phyloP scores from a whole-genome alignment of 495 filamentous ascomycete species.

The Wilcoxina mikolae region DNA sequence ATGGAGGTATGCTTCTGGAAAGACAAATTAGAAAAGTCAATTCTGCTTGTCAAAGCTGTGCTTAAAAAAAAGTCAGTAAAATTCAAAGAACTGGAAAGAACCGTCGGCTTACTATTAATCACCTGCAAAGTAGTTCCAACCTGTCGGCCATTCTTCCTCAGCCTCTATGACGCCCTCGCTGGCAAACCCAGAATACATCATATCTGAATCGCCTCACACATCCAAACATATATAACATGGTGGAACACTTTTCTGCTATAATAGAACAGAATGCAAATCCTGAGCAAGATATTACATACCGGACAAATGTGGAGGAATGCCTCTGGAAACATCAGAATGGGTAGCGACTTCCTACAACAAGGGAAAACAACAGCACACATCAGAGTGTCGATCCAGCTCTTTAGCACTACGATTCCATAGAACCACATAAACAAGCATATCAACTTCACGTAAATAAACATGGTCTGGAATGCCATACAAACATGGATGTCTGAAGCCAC shows the following conservation, averaged over 20 bases:
- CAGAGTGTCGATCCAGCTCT: no score
- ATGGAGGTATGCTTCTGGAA: conserved; percentile 26
- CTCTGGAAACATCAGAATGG: neutral
- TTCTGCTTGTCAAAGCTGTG: no score
- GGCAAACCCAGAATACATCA: neutral
- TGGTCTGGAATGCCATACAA: neutral
- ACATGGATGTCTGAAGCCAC: neutral
- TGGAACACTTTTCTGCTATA: neutral
- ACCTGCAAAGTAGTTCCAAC: neutral
- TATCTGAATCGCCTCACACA: neutral
- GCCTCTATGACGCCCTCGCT: neutral
- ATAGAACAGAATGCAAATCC: neutral
- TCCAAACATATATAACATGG: neutral
- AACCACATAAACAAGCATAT: neutral
- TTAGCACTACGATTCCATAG: neutral
- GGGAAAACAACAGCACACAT: no score
- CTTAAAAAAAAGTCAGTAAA: no score
- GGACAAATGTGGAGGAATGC: neutral
- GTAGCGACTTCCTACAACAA: neutral
- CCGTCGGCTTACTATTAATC: neutral
- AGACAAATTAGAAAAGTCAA: conserved; percentile 23
- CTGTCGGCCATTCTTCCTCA: neutral
- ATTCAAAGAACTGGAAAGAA: neutral
- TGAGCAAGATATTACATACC: neutral
- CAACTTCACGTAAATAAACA: neutral